A percentile compares a stretch with the other conserved stretches of the same genome.
These are phyloP conservation scores for Penicillium sp. DNA, from an alignment of 2,329 filamentous ascomycete species.

Conservation along the genomic window DNA sequence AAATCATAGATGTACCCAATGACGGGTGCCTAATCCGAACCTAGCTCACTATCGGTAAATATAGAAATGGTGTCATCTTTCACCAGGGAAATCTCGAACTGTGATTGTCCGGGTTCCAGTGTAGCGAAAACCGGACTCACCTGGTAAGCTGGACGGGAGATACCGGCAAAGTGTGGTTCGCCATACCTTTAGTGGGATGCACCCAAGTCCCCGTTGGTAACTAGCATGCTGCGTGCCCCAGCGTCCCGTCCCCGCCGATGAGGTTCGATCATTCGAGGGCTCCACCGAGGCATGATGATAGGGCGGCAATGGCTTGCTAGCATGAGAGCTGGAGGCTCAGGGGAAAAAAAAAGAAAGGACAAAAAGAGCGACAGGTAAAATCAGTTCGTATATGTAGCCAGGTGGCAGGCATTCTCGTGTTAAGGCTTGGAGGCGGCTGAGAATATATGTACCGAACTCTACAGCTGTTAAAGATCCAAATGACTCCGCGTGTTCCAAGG, in stretches of 20 bases:
- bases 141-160: background rate
- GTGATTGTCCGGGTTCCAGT: constrained; percentile 5
- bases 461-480: background rate
- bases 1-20: background rate
- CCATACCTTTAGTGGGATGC: constrained; percentile 1
- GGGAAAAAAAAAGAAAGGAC: background rate
- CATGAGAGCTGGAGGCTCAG: background rate
- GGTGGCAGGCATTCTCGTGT: background rate
- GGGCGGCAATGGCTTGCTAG: background rate
- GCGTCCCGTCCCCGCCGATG: background rate
- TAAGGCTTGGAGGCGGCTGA: background rate
- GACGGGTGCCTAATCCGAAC: background rate
- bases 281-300: background rate
- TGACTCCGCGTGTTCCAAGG: background rate
- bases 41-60: background rate
- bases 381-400: background rate
- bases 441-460: background rate
- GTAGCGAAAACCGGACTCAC: background rate
- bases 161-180: background rate
- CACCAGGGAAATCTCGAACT: background rate
- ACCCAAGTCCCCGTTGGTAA: constrained; percentile 6
- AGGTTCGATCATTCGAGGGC: constrained; percentile 1
- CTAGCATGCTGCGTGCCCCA: constrained; percentile 1
- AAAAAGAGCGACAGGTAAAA: background rate
- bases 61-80: background rate